Evolutionary conservation across 768 basidiomycete genomes (phyloP), one percentile per base, ranked within the genome.

Genomic region (Pulveroboletus frians): DNA sequence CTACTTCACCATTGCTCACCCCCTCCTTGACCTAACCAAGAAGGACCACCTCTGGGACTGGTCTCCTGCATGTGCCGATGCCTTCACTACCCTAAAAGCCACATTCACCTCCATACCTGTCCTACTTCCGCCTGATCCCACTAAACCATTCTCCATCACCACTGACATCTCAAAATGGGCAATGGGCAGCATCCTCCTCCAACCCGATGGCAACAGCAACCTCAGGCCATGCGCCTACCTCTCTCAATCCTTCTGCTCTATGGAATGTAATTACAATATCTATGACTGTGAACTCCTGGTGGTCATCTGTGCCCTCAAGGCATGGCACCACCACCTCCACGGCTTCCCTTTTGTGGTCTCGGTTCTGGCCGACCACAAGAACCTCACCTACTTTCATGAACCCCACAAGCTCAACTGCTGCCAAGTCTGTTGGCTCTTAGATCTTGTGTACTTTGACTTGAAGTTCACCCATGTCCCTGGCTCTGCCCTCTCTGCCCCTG

Each of bases 171-270:
- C 9, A 0, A 35, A 35, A 2, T 35, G 3, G 2, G n/a, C 34
- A 0, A 9, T 9, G 3, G n/a, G 14, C 0, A 9, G n/a, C 0
- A 35, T 35, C 0, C n/a, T 35, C 34, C n/a, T 35, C 0, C 15
- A 35, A 5, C n/a, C 15, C 0, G 34, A 35, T 2, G 0, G 3
- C 15, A 20, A 37, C 2, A 3, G 37, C 0, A 11, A 21, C 21
- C 2, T 21, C 21, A 21, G 4, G 4, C 21, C 21, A 3, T 21
- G 21, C 4, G 21, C 21, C 5, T 37, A 37, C 3, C 37, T 37
- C 5, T 37, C 37, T 0, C 10, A 37, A 3, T 37, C 11, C 0
- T 18, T 37, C 6, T 20, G 18, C 6, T 0, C 18, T 0, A 6
- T 18, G 0, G 18, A 37, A 1, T 0, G 10, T 0, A 37, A 37